Evolutionary conservation across 2,329 filamentous ascomycete species (phyloP), one percentile per base, ranked within the genome.

Genomic region (Aspergillus aculeatus): DNA sequence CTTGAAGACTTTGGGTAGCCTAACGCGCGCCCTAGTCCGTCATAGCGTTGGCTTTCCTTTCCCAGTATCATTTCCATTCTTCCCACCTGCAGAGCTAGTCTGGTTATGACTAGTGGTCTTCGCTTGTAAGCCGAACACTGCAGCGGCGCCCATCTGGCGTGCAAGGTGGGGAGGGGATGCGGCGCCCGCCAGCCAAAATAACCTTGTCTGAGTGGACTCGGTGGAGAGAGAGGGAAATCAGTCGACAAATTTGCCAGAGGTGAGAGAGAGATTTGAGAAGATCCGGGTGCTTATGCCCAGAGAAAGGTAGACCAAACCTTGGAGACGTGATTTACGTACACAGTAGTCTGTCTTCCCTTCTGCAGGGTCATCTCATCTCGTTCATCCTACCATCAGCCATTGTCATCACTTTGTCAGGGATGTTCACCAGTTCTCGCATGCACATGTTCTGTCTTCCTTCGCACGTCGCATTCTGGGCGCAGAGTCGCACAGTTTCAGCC

Each of bases 401-500:
- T 16, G 31, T 53, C 50, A 44, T 53, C 32, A 35, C 23, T 16
- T 16, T 38, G 19, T 24, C 16, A n/a, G 24, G 14, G 38, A 29
- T 31, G n/a, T 50, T 7, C 26, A 29, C 19, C 21, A 54, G 16
- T 19, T 7, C 14, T 9, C 12, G 23, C 14, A 35, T 47, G 32
- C 52, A 54, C 41, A 55, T 55, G 52, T 41, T 41, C 26, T 35
- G 32, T 12, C 32, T 35, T 35, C 32, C 32, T 35, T 35, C n/a
- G 19, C 12, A 6, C 23, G 12, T 16, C 31, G 10, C 38, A 47
- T 19, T 55, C 47, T 19, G 41, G 41, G 38, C 38, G 6, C 14
- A 44, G 26, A 29, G 53, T 55, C 19, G 47, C 53, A 55, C 53
- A 31, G 53, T 57, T 52, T 57, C 55, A 57, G 55, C 55, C 55